These are phyloP conservation scores for Monosporozyma yasuniensis DNA, from an alignment of 805 yeast species.

Conservation along the genomic window DNA sequence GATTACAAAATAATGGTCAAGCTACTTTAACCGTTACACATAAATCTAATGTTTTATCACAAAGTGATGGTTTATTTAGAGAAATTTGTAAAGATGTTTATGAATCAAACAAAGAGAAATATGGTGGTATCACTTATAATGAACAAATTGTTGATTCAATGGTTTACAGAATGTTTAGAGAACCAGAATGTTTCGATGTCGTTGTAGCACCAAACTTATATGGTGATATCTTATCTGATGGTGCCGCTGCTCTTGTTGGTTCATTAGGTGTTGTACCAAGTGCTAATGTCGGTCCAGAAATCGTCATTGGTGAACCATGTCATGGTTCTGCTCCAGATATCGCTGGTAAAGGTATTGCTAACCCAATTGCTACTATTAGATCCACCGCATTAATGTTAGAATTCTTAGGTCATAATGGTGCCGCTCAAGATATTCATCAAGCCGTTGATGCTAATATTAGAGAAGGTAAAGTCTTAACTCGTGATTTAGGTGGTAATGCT, in stretches of 20 bases:
- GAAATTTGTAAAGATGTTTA: slow-evolving; percentile 51
- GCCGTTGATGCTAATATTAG: slow-evolving; percentile 91
- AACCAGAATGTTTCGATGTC: slow-evolving; percentile 94
- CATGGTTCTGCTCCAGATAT: slow-evolving; percentile 99
- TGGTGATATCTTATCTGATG: slow-evolving; percentile 94
- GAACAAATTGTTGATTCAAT: slow-evolving; percentile 98
- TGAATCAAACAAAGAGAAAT: slow-evolving; percentile 47
- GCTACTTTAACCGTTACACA: slow-evolving; percentile 79
- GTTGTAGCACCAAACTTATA: slow-evolving; percentile 97
- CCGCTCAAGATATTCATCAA: slow-evolving; percentile 84
- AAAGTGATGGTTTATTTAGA: slow-evolving; percentile 91
- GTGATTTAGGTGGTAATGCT: slow-evolving; percentile 89
- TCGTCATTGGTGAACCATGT: slow-evolving; percentile 98
- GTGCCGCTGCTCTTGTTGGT: slow-evolving; percentile 97
- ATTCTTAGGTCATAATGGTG: slow-evolving; percentile 82
- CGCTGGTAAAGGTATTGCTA: slow-evolving; percentile 88
- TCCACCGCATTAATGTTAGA: slow-evolving; percentile 96
- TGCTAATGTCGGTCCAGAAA: slow-evolving; percentile 92
- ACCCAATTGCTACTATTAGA: slow-evolving; percentile 97
- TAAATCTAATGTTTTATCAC: slow-evolving; percentile 89
- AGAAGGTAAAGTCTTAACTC: slow-evolving; percentile 71
- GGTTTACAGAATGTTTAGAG: slow-evolving; percentile 98
- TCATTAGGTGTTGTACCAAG: slow-evolving; percentile 97
- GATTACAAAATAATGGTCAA: slow-evolving; percentile 63
- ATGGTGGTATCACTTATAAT: slow-evolving; percentile 55